A percentile compares a stretch with the other conserved stretches of the same genome.
Evolutionary conservation across 164 flowering plant species (phyloP).

Genomic region (Sextonia rubra): DNA sequence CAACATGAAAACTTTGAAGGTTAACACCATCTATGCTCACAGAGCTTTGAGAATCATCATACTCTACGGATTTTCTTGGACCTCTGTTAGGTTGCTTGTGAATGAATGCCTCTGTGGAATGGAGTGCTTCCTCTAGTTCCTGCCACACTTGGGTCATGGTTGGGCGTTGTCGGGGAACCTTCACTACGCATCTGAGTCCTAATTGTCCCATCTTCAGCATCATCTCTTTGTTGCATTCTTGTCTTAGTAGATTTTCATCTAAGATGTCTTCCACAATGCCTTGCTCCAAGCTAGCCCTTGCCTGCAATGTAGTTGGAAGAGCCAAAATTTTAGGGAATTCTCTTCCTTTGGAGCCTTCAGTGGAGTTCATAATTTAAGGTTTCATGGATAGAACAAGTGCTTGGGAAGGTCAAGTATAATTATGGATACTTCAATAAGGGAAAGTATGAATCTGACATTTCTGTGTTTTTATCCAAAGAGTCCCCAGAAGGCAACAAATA

Average conservation of each 20-base stretch:
- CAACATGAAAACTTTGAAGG: slow-evolving; percentile 50
- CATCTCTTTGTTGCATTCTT: slow-evolving; percentile 55
- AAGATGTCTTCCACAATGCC: slow-evolving; percentile 52
- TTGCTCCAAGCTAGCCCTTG: slow-evolving; percentile 46
- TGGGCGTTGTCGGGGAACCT: slow-evolving; percentile 53
- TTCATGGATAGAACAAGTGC: no score
- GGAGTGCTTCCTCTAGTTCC: slow-evolving; percentile 51
- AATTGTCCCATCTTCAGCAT: slow-evolving; percentile 67
- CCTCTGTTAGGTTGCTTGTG: slow-evolving; percentile 15
- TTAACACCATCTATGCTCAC: slow-evolving; percentile 48
- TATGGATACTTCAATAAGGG: no score
- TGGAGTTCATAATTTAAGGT: background rate
- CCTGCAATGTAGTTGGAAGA: slow-evolving; percentile 30
- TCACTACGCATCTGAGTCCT: slow-evolving; percentile 47
- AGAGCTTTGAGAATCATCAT: slow-evolving; percentile 34
- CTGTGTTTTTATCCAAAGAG: no score
- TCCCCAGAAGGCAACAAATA: no score
- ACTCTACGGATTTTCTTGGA: slow-evolving; percentile 6
- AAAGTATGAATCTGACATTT: no score
- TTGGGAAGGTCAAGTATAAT: no score
- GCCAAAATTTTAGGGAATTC: background rate
- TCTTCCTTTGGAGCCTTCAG: background rate
- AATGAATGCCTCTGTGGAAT: slow-evolving; percentile 18
- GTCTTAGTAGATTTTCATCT: slow-evolving; percentile 51
- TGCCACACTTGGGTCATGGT: slow-evolving; percentile 61